Base-by-base conservation (phyloP, 495 filamentous ascomycete species). In the Penicillium chermesinum region DNA sequence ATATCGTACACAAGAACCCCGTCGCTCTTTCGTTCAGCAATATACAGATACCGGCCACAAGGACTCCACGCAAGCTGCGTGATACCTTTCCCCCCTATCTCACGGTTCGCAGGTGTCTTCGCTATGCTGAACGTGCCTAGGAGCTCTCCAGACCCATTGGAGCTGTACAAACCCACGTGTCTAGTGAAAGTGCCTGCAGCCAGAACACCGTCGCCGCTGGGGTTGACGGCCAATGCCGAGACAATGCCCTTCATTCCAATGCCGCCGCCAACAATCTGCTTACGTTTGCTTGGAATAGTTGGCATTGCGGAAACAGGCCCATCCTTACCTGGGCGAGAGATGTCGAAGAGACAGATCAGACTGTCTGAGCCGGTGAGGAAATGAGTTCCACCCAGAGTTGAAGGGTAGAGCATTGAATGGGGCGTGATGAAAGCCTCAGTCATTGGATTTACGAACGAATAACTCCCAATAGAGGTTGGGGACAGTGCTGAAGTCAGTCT, bases 161-260 rank as follows among this genome's bases (percentile, higher is more conserved):
- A 66, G 50, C 82, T 88, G 59, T 95, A 96, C 2, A 96, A 66
- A 0, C 84, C 89, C 30, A 96, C 57, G 52, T 82, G 76, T 12
- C 91, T 66, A 5, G 82, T 85, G 63, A 87, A 87, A 1, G 89
- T 96, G 1, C 90, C 93, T 0, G 88, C 90, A 2, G 88, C 91
- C 2, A 96, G 66, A 2, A 95, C 70, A 0, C 75, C 70, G 19
- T 75, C 66, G 9, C 71, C 71, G 2, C 54, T 61, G 2, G 70
- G 62, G 46, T 70, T 77, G 32, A 78, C 50, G 7, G 63, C 64
- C 33, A 98, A 63, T 0, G 87, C 81, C 2, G 84, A 86, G 1
- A 96, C 72, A 35, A 86, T 83, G 1, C 93, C 93, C 49, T 86
- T 87, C 83, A 94, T 93, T 7, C 89, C 89, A 9, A 85, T 68